These are phyloP conservation scores for Sistotremastrum niveocremeum DNA, from an alignment of 768 basidiomycete genomes.

Conservation along the genomic window DNA sequence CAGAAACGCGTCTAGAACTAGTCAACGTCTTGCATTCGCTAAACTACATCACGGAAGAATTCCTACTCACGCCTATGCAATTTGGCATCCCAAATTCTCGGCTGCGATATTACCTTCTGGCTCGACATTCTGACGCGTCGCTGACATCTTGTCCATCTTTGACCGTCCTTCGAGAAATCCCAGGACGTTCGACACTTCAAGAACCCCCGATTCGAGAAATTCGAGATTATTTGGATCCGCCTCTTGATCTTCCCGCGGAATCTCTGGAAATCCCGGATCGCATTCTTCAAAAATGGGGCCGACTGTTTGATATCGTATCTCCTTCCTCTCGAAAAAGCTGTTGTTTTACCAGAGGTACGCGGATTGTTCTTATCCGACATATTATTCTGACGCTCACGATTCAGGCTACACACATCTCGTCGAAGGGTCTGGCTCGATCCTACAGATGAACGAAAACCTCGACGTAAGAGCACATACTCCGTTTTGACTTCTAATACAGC, in stretches of 20 bases:
- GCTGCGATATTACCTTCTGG: conserved; percentile 67
- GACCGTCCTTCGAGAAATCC: conserved; percentile 38
- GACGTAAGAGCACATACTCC: conserved; percentile 32
- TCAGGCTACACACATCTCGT: conserved; percentile 65
- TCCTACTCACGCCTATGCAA: conserved; percentile 62
- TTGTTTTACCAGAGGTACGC: conserved; percentile 67
- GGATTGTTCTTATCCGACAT: background rate
- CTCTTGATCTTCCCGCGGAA: conserved; percentile 4
- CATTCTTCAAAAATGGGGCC: conserved; percentile 60
- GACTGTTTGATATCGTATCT: conserved; percentile 65
- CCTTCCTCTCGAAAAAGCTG: conserved; percentile 51
- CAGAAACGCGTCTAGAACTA: conserved; percentile 46
- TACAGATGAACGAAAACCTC: conserved; percentile 54
- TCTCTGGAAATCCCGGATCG: conserved; percentile 36
- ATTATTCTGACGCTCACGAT: background rate
- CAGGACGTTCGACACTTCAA: conserved; percentile 15
- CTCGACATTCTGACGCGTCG: conserved; percentile 27
- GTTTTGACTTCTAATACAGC: conserved; percentile 1
- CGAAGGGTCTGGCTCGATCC: conserved; percentile 63
- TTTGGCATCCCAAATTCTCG: conserved; percentile 76
- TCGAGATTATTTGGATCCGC: background rate
- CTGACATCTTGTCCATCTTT: conserved; percentile 8
- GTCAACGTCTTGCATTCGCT: conserved; percentile 36
- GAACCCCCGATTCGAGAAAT: background rate
- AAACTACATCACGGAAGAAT: conserved; percentile 45